Conservation (phyloP, 2,329 filamentous ascomycete species). For the Emericellopsis cladophorae region DNA sequence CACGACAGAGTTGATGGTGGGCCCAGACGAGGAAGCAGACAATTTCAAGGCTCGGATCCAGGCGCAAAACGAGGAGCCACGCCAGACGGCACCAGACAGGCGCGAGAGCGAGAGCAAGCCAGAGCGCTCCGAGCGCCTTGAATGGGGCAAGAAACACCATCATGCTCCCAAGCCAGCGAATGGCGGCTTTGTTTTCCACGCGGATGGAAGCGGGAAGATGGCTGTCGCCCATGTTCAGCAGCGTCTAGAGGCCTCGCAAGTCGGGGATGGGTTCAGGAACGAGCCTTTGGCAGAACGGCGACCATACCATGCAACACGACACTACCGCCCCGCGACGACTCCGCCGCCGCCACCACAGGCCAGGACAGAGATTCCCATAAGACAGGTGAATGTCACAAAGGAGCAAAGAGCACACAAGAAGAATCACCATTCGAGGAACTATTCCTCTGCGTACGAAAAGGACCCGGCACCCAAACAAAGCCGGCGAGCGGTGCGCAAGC, state of each 20-base stretch:
- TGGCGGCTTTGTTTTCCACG: no score
- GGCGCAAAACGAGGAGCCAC: neutral
- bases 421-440: neutral
- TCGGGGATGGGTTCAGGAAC: neutral
- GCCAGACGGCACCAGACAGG: no score
- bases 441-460: neutral
- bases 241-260: slow-evolving; percentile 3
- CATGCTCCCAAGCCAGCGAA: no score
- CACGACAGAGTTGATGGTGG: no score
- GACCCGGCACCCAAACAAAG: neutral
- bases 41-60: neutral
- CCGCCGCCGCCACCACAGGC: neutral
- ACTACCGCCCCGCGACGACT: neutral
- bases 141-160: no score
- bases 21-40: no score
- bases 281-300: neutral
- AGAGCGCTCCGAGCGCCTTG: no score
- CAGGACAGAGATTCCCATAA: slow-evolving; percentile 22
- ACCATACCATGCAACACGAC: no score
- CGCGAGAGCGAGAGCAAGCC: no score
- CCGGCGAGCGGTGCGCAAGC: no score
- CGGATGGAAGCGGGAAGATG: no score
- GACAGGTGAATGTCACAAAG: slow-evolving; percentile 18
- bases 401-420: slow-evolving; percentile 2
- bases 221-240: neutral